A percentile compares a stretch with the other conserved stretches of the same genome.
Conservation (phyloP, 75 land plant genomes). For the Chamaecyparis obtusa region DNA sequence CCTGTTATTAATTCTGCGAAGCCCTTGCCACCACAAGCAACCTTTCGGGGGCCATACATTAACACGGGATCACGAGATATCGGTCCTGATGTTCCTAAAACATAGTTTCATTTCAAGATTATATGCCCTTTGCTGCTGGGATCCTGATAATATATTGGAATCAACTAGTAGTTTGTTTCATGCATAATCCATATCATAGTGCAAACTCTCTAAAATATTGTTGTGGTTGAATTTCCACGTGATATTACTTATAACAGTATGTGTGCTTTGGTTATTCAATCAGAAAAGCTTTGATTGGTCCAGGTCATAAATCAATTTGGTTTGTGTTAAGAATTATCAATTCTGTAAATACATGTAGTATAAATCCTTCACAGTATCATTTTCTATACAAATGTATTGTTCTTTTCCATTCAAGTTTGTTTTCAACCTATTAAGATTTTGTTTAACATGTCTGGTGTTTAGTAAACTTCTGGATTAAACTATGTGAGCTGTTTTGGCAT, state of each 20-base stretch:
- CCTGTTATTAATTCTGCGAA: conserved; percentile 85
- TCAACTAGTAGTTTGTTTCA: not conserved
- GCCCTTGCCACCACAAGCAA: conserved; percentile 88
- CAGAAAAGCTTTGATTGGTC: not conserved
- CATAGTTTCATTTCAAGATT: not conserved
- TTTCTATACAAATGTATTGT: not conserved
- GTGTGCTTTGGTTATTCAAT: not conserved
- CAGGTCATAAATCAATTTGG: not conserved
- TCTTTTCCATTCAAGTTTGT: not conserved
- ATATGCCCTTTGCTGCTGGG: not conserved
- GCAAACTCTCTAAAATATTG: not conserved
- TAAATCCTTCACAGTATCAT: not conserved
- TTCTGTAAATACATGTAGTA: not conserved
- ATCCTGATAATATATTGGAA: not conserved
- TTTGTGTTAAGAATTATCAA: not conserved
- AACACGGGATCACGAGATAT: conserved; percentile 96
- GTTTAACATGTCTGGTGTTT: not conserved
- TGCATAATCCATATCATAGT: not conserved
- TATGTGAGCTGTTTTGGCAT: too few relatives aligned
- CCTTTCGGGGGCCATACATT: conserved; percentile 91
- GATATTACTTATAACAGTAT: not conserved
- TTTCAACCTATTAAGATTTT: not conserved
- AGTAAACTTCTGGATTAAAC: too few relatives aligned
- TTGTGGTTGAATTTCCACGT: not conserved
- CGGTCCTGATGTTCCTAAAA: conserved; percentile 63